Conservation (phyloP, 352 stramenopile species). For the Phytophthora lateralis region DNA sequence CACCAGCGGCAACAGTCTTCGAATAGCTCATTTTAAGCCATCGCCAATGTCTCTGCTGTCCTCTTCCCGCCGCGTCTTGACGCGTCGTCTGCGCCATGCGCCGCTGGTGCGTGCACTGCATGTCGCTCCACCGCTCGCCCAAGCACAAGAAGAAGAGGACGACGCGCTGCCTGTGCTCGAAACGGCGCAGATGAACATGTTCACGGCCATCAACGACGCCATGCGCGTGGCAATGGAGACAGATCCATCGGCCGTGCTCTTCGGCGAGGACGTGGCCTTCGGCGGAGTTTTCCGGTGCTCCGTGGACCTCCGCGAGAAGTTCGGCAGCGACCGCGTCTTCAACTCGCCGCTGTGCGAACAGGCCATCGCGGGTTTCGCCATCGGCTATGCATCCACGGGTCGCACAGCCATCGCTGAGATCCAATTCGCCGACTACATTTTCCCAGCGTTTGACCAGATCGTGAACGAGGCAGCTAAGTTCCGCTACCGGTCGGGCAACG, state of each 20-base stretch:
- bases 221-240: conserved; percentile 90
- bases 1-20: conserved; percentile 11
- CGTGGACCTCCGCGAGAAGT: conserved; percentile 93
- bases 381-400: conserved; percentile 96
- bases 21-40: conserved; percentile 16
- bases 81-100: conserved; percentile 3
- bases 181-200: conserved; percentile 91
- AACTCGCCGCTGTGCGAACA: conserved; percentile 97
- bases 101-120: conserved; percentile 13
- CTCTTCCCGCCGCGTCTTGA: neutral
- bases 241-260: conserved; percentile 92
- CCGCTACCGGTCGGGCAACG: conserved; percentile 96
- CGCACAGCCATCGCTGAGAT: conserved; percentile 98
- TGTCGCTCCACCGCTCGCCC: conserved; percentile 8
- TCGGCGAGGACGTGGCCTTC: conserved; percentile 99
- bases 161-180: conserved; percentile 37
- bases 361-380: conserved; percentile 94
- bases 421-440: conserved; percentile 98
- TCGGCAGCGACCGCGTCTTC: conserved; percentile 95
- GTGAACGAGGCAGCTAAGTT: conserved; percentile 99
- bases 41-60: conserved; percentile 26
- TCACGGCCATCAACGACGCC: conserved; percentile 93
- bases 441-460: conserved; percentile 96
- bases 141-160: conserved; percentile 26
- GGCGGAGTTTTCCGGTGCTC: conserved; percentile 98